Conservation (phyloP, 2,329 filamentous ascomycete genomes). For the Pseudocercospora ulei region DNA sequence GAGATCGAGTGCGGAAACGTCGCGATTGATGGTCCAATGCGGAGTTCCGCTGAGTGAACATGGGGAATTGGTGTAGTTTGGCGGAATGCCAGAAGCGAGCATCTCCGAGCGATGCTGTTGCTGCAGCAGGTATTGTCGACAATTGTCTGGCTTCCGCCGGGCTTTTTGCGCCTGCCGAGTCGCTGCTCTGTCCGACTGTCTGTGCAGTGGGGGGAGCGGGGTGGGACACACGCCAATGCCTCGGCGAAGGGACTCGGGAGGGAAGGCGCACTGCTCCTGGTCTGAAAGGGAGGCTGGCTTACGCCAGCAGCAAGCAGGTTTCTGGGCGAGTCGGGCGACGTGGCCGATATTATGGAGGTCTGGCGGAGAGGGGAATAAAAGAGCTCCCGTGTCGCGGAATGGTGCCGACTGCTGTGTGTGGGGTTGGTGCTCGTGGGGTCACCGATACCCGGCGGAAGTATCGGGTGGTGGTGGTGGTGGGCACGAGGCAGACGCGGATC, state of each 20-base stretch:
- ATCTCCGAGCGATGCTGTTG: constrained; percentile 50
- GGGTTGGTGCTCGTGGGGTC: constrained; percentile 57
- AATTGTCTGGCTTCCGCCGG: constrained; percentile 8
- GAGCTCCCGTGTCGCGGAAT: constrained; percentile 81
- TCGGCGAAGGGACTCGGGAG: constrained; percentile 87
- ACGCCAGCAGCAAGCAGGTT: constrained; percentile 64
- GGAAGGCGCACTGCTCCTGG: constrained; percentile 76
- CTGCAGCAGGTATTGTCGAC: constrained; percentile 4
- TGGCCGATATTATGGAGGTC: constrained; percentile 80
- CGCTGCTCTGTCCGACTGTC: constrained; percentile 1
- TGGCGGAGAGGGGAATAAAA: constrained; percentile 69
- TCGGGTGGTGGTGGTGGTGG: constrained; percentile 54
- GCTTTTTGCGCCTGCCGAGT: constrained; percentile 6
- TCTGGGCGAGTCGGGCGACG: constrained; percentile 48
- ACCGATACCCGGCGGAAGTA: constrained; percentile 77
- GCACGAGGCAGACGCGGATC: constrained; percentile 36
- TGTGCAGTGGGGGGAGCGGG: too few species aligned
- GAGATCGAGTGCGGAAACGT: constrained; percentile 72
- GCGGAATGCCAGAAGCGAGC: constrained; percentile 71
- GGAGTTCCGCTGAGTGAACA: constrained; percentile 68
- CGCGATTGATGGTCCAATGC: constrained; percentile 91
- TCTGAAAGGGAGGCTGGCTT: constrained; percentile 61
- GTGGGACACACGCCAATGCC: constrained; percentile 95
- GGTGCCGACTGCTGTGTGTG: constrained; percentile 58
- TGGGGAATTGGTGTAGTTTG: constrained; percentile 66